Percentiles rank a stretch among this genome's conserved stretches.
Conservation (phyloP, 75 land plant genomes). For the Isoetes taiwanensis region DNA sequence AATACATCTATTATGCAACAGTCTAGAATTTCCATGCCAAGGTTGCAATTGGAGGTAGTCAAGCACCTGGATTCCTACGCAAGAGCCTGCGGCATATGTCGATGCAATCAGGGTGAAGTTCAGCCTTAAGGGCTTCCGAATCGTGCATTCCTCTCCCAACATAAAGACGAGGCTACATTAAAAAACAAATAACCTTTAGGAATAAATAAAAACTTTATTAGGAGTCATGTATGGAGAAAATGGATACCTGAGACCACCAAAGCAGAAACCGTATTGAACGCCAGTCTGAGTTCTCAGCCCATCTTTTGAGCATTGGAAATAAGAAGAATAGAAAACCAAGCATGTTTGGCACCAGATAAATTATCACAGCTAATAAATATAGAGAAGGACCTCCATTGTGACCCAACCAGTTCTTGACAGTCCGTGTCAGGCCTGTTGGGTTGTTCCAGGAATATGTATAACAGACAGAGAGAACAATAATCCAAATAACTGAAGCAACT, state of each 20-base stretch:
- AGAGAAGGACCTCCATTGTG: neutral
- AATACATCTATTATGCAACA: too few species aligned
- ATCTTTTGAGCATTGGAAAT: neutral
- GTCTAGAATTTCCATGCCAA: too few species aligned
- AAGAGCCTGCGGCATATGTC: conserved; percentile 78
- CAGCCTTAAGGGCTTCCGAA: conserved; percentile 34
- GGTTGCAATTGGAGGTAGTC: too few species aligned
- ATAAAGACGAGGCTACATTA: too few species aligned
- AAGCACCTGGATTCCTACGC: conserved; percentile 79
- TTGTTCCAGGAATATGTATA: neutral
- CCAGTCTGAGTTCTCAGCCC: conserved; percentile 1
- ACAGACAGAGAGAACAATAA: neutral
- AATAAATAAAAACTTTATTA: too few species aligned
- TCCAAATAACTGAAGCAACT: neutral
- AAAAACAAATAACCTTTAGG: too few species aligned
- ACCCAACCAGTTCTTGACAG: neutral
- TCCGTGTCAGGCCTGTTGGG: neutral
- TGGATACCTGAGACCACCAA: conserved; percentile 8
- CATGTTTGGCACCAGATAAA: neutral
- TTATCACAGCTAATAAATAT: neutral
- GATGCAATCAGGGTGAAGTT: conserved; percentile 53
- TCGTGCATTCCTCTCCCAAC: too few species aligned
- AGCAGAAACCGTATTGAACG: neutral
- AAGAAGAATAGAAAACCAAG: neutral
- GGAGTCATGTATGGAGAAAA: too few species aligned